Evolutionary conservation across 768 basidiomycete species (phyloP).

Genomic region (Suillus brevipes): DNA sequence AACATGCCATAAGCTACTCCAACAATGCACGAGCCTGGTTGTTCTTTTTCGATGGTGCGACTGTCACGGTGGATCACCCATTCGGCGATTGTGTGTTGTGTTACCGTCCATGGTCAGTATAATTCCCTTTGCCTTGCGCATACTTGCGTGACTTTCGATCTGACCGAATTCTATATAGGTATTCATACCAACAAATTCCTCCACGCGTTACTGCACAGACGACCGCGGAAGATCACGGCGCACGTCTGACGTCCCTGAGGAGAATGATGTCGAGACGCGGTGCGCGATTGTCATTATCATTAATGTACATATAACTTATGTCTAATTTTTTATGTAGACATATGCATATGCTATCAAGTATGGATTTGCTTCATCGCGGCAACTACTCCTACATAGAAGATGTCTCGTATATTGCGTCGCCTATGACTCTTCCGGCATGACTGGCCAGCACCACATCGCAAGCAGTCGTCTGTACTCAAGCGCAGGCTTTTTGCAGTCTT

Average conservation of each 20-base stretch:
- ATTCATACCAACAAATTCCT: conserved; percentile 77
- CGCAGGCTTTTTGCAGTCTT: conserved; percentile 92
- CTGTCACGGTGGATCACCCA: conserved; percentile 96
- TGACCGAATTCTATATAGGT: conserved; percentile 50
- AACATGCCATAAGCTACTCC: conserved; percentile 54
- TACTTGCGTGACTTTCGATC: background rate
- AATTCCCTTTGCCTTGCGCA: background rate
- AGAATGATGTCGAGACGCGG: conserved; percentile 70
- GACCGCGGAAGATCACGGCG: conserved; percentile 90
- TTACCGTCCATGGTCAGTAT: conserved; percentile 15
- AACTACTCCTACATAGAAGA: conserved; percentile 66
- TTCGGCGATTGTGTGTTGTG: conserved; percentile 74
- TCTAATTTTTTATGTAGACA: conserved; percentile 55
- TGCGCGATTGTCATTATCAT: too few relatives aligned
- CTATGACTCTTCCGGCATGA: conserved; percentile 60
- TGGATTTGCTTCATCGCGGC: conserved; percentile 64
- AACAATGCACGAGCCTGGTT: conserved; percentile 71
- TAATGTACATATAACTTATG: too few relatives aligned
- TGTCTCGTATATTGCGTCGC: conserved; percentile 88
- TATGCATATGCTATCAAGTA: conserved; percentile 89
- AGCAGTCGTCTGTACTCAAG: conserved; percentile 79
- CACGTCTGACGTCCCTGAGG: conserved; percentile 71
- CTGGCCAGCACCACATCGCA: conserved; percentile 42
- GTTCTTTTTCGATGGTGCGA: conserved; percentile 92
- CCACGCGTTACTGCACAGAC: conserved; percentile 81